Evolutionary conservation across 1,284 basidiomycete genomes (phyloP).

Genomic region (Trametes hirsuta): DNA sequence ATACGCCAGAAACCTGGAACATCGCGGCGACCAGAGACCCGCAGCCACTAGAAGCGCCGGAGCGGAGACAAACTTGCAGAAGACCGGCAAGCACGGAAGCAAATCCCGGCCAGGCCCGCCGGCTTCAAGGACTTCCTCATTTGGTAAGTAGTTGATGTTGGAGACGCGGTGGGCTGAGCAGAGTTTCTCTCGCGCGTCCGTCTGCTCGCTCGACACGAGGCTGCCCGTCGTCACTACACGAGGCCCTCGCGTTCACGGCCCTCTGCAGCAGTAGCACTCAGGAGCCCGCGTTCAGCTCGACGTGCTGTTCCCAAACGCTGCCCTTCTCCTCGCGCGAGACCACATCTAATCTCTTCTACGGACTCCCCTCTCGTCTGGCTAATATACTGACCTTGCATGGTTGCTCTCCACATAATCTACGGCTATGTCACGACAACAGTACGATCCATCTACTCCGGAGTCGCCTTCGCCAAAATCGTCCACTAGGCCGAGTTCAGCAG

Average conservation of each 20-base stretch:
- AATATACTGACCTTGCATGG: conserved; percentile 34
- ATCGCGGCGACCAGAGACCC: neutral
- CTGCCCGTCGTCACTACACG: conserved; percentile 37
- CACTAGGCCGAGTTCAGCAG: conserved; percentile 30
- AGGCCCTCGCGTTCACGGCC: conserved; percentile 40
- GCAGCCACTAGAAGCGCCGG: conserved; percentile 2
- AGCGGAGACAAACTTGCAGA: conserved; percentile 13
- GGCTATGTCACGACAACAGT: conserved; percentile 39
- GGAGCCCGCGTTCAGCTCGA: conserved; percentile 34
- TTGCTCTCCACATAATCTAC: conserved; percentile 30
- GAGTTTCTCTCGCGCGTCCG: conserved; percentile 27
- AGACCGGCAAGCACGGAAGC: conserved; percentile 21
- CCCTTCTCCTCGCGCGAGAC: conserved; percentile 28
- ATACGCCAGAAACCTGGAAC: neutral
- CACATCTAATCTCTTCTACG: conserved; percentile 32
- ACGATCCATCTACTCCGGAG: conserved; percentile 31
- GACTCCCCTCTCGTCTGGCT: conserved; percentile 24
- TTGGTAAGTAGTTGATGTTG: conserved; percentile 32
- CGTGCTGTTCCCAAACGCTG: conserved; percentile 30
- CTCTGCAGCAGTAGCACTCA: conserved; percentile 31
- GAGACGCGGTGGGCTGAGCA: conserved; percentile 16
- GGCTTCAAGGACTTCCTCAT: conserved; percentile 21
- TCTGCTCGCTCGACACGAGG: conserved; percentile 37
- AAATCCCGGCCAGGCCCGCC: conserved; percentile 21
- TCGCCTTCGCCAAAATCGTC: conserved; percentile 34